Evolutionary conservation across 371 early-diverging fungal genomes (phyloP).

Genomic region (Mortierella sp.): DNA sequence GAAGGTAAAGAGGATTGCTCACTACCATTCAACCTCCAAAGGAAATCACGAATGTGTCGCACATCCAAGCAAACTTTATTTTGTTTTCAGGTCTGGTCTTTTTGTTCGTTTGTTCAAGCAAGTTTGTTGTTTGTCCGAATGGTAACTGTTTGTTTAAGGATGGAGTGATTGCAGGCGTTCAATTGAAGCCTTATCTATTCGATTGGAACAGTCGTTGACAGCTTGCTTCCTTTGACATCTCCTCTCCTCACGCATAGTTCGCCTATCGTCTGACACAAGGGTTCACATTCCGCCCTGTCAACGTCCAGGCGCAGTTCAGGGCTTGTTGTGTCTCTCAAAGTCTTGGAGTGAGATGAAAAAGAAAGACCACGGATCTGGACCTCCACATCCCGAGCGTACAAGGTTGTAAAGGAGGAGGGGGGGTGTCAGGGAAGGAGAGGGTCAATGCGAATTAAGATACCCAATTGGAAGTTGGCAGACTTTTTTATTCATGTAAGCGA

Average conservation of each 20-base stretch:
- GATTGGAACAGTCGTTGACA: too few relatives aligned
- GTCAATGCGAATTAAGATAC: neutral
- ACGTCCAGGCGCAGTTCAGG: neutral
- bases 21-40: neutral
- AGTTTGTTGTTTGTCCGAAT: too few relatives aligned
- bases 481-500: too few relatives aligned
- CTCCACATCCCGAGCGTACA: neutral
- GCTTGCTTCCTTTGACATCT: too few relatives aligned
- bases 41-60: too few relatives aligned
- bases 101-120: too few relatives aligned
- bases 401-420: too few relatives aligned
- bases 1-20: neutral
- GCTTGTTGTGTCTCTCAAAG: neutral
- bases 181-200: too few relatives aligned
- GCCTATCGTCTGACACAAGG: neutral
- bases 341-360: neutral
- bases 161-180: too few relatives aligned
- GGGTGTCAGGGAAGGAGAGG: neutral
- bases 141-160: too few relatives aligned
- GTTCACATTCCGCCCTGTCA: constrained; percentile 9
- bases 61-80: neutral
- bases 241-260: neutral
- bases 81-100: neutral
- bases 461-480: neutral
- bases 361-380: neutral